Conservation (phyloP, 2,329 filamentous ascomycete species). For the Chaetomiaceae sp. region DNA sequence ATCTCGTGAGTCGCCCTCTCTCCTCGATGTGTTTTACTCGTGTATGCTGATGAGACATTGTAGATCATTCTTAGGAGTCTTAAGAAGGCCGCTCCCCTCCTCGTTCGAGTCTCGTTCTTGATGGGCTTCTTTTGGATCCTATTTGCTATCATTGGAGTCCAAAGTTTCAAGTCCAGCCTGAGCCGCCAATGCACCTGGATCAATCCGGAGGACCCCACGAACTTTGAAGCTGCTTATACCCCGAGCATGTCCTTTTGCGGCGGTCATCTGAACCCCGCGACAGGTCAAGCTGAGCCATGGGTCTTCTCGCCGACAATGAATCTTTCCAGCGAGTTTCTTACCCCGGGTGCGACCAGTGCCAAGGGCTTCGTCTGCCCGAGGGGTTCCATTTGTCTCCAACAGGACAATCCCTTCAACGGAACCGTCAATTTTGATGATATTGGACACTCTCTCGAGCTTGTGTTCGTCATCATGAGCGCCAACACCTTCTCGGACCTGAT, state of each 20-base stretch:
- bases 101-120: slow-evolving; percentile 89
- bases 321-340: slow-evolving; percentile 37
- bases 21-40: not conserved
- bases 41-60: slow-evolving; percentile 5
- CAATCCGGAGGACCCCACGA: slow-evolving; percentile 56
- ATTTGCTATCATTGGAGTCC: slow-evolving; percentile 93
- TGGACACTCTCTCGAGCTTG: slow-evolving; percentile 80
- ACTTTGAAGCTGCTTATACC: slow-evolving; percentile 51
- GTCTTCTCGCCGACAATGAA: slow-evolving; percentile 38
- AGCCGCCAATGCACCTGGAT: slow-evolving; percentile 75
- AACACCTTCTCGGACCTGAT: slow-evolving; percentile 95
- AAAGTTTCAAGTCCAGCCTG: slow-evolving; percentile 87
- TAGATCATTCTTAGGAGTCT: slow-evolving; percentile 89
- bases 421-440: slow-evolving; percentile 97
- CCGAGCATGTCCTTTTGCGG: slow-evolving; percentile 77
- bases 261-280: slow-evolving; percentile 64
- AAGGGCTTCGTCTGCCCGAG: slow-evolving; percentile 89
- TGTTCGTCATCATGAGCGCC: slow-evolving; percentile 97
- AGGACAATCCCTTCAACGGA: slow-evolving; percentile 70
- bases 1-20: slow-evolving; percentile 58
- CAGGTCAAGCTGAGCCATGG: slow-evolving; percentile 61
- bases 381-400: slow-evolving; percentile 78
- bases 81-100: slow-evolving; percentile 87
- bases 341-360: slow-evolving; percentile 45
- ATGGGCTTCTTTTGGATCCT: slow-evolving; percentile 97